Evolutionary conservation across 192 early-diverging fungal species (phyloP).

Genomic region (Phlyctochytrium arcticum): DNA sequence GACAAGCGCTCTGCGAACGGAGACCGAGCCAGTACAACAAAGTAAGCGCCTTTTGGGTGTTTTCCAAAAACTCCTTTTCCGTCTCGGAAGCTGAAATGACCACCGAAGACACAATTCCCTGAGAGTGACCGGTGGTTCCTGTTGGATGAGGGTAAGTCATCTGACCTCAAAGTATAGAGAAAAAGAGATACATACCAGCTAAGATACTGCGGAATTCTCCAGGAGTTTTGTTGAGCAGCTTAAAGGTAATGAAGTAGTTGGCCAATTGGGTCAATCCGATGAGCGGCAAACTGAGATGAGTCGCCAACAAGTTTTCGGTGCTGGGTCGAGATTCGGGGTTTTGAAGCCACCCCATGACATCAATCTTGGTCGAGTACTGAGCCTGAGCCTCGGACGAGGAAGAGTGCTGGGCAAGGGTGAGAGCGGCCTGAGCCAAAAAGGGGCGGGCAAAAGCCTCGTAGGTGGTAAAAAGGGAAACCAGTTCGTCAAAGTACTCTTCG

Average conservation of each 20-base stretch:
- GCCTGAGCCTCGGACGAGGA: conserved; percentile 28
- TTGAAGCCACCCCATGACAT: conserved; percentile 81
- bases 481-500: conserved; percentile 92
- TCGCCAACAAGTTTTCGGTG: conserved; percentile 72
- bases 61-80: conserved; percentile 70
- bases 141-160: too few relatives aligned
- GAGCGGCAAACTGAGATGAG: conserved; percentile 78
- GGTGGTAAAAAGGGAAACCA: conserved; percentile 72
- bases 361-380: conserved; percentile 45
- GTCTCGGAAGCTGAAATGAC: conserved; percentile 76
- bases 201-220: conserved; percentile 44
- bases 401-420: conserved; percentile 63
- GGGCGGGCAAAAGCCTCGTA: conserved; percentile 73
- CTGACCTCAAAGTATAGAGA: too few relatives aligned
- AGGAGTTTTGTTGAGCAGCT: conserved; percentile 47
- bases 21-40: conserved; percentile 82
- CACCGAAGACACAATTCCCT: conserved; percentile 82
- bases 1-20: conserved; percentile 73
- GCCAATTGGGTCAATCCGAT: conserved; percentile 89
- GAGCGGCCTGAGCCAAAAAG: conserved; percentile 60
- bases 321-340: conserved; percentile 73
- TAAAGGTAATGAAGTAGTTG: conserved; percentile 82
- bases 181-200: too few relatives aligned
- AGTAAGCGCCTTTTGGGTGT: conserved; percentile 74
- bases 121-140: conserved; percentile 86